Evolutionary conservation across 2,329 filamentous ascomycete genomes (phyloP).

Genomic region (Orbilia brochopaga): DNA sequence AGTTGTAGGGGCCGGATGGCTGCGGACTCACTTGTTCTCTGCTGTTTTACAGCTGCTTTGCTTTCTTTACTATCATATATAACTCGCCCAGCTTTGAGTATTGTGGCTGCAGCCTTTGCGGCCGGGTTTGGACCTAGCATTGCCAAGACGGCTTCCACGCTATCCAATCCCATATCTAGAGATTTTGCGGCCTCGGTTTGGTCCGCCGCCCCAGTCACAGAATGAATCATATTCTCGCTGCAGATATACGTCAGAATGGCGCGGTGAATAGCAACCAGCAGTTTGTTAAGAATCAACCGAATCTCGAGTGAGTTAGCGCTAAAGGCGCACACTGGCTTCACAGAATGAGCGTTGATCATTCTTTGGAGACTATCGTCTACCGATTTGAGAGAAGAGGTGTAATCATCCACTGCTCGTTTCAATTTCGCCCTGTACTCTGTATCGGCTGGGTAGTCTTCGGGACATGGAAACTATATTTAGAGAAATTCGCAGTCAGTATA

Average conservation of each 20-base stretch:
- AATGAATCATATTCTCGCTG: conserved; percentile 41
- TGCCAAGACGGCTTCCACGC: conserved; percentile 21
- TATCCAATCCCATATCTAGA: conserved; percentile 22
- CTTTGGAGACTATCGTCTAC: conserved; percentile 11
- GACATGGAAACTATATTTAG: conserved; percentile 36
- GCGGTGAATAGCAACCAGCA: conserved; percentile 29
- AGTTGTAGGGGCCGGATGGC: not conserved
- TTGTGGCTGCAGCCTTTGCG: conserved; percentile 25
- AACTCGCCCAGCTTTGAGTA: conserved; percentile 28
- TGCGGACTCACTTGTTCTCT: conserved; percentile 26
- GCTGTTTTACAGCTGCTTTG: conserved; percentile 23
- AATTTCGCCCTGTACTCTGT: conserved; percentile 35
- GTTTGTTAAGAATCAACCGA: conserved; percentile 28
- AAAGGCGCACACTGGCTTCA: not conserved
- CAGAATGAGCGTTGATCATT: conserved; percentile 19
- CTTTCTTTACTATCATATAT: conserved; percentile 30
- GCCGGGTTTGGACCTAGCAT: conserved; percentile 45
- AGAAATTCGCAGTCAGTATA: not conserved
- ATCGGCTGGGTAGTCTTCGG: conserved; percentile 29
- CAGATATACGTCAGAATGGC: conserved; percentile 31
- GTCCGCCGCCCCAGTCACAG: conserved; percentile 17
- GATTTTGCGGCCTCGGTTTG: conserved; percentile 7
- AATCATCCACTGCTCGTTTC: conserved; percentile 25
- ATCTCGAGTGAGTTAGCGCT: conserved; percentile 10
- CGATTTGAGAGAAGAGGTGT: conserved; percentile 23